A percentile compares a stretch with the other conserved stretches of the same genome.
phyloP scores from a whole-genome alignment of 495 filamentous ascomycete species.

The Penicillium fimorum region DNA sequence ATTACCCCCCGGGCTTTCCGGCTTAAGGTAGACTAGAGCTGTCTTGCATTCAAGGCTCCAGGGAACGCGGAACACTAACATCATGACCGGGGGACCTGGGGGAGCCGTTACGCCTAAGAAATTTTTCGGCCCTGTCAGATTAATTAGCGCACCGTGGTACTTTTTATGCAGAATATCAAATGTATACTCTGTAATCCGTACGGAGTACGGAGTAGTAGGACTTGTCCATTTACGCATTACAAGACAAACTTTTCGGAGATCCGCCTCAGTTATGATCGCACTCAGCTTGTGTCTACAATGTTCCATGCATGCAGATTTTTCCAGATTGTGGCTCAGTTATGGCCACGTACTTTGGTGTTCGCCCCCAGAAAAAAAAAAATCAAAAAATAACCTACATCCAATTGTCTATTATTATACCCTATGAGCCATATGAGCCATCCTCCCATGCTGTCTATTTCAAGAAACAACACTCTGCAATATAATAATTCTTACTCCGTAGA shows the following conservation, averaged over 20 bases:
- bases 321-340: constrained; percentile 5
- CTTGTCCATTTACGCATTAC: background rate
- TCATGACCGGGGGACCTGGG: constrained; percentile 2
- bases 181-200: too few species aligned
- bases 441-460: background rate
- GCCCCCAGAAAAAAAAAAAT: background rate
- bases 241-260: background rate
- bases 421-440: background rate
- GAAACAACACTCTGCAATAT: background rate
- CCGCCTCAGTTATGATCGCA: background rate
- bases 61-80: background rate
- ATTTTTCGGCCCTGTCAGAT: constrained; percentile 3
- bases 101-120: background rate
- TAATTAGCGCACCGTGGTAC: background rate
- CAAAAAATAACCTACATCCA: background rate
- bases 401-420: background rate
- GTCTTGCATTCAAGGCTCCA: constrained; percentile 2
- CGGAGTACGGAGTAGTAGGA: too few species aligned
- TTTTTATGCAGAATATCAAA: background rate
- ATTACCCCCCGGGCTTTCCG: background rate
- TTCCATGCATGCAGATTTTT: background rate
- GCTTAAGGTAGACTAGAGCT: background rate
- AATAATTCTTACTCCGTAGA: background rate
- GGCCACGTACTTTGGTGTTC: constrained; percentile 7
- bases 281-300: constrained; percentile 1